Evolutionary conservation across 176 grass and related monocot species (phyloP), one percentile per base, ranked within the genome.

Genomic region (Carex scoparia): DNA sequence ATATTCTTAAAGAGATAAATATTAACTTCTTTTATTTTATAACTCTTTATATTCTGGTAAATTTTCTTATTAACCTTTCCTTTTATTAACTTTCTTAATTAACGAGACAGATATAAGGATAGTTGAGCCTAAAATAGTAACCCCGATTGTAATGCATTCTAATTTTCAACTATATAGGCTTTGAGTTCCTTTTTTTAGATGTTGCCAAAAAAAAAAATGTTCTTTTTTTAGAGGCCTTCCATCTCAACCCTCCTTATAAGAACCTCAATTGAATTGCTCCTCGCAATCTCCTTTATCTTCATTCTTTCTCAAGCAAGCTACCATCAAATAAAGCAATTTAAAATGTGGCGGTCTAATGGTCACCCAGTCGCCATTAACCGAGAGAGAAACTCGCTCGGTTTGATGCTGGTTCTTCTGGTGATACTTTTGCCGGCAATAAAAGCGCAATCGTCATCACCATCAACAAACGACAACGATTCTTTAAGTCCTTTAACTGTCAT

Each of bases 401-500:
- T 70, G 13, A n/a, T 86, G 18, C 13, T 59, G 3, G 4, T 92
- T 30, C 31, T 61, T 35, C 64, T 23, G 71, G 76, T 13, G 13
- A 30, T 83, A 63, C 40, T 69, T 23, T 60, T 16, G 16, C 55
- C 70, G 23, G 61, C 65, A 14, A 72, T 75, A 11, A 56, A 66
- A 14, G 92, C 84, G 14, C 92, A 87, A 63, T 10, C 23, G 27
- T 4, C 40, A 2, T 32, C 88, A 18, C 14, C 82, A 16, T 37
- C 79, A 23, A 9, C 63, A 55, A 84, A 75, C 38, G 84, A 56
- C 82, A 31, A 65, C 60, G 27, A 69, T 69, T 32, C 79, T 67
- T 94, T 92, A 69, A 92, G 85, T 87, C 83, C 88, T 86, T 88
- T 90, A 5, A 84, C 90, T 83, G 81, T 80, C 7, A 89, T 88